A percentile compares a stretch with the other conserved stretches of the same genome.
Evolutionary conservation across 306 rosid genomes (phyloP).

Genomic region (Senna tora): DNA sequence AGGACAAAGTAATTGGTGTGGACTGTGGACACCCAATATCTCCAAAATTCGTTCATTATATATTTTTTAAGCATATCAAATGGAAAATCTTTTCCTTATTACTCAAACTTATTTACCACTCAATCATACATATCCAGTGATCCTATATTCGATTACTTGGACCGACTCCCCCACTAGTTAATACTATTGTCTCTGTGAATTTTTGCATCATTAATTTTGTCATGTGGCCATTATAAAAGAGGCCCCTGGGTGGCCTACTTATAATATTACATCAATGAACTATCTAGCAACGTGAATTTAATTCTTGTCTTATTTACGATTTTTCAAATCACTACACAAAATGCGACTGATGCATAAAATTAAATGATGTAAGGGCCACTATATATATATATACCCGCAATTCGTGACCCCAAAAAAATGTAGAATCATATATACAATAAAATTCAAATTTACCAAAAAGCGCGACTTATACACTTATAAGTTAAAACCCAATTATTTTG

Average conservation of each 20-base stretch:
- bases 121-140: background rate
- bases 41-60: too few species aligned
- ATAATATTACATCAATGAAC: background rate
- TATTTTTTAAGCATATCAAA: too few species aligned
- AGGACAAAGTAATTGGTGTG: too few species aligned
- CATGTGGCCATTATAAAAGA: background rate
- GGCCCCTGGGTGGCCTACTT: background rate
- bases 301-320: background rate
- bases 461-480: background rate
- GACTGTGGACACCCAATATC: constrained; percentile 28
- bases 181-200: background rate
- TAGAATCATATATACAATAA: background rate
- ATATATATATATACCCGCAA: background rate
- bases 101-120: background rate
- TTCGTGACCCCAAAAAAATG: background rate
- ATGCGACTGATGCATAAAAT: background rate
- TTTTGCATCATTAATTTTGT: constrained; percentile 16
- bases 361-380: background rate
- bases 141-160: background rate
- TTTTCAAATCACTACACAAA: background rate
- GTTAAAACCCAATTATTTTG: too few species aligned
- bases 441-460: background rate
- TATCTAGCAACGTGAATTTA: background rate
- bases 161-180: background rate
- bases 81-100: background rate